Percentiles rank a stretch among this genome's conserved stretches.
Evolutionary conservation across 495 filamentous ascomycete genomes (phyloP).

Genomic region (Articulospora tetracladia): DNA sequence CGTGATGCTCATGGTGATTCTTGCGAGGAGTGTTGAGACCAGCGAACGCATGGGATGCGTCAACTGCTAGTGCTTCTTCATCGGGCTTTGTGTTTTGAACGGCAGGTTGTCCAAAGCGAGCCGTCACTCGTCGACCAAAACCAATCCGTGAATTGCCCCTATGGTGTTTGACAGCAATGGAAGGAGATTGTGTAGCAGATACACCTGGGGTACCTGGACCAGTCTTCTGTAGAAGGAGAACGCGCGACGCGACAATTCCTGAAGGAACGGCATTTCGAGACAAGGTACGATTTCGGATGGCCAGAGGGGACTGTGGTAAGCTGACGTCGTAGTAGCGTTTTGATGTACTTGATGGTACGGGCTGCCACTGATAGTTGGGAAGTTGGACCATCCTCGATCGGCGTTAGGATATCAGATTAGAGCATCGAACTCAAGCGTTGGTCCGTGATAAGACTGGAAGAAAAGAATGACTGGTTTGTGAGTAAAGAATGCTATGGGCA

Average conservation of each 20-base stretch:
- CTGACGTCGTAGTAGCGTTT: neutral
- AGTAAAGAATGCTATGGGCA: neutral
- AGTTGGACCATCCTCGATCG: neutral
- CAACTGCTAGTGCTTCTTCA: slow-evolving; percentile 11
- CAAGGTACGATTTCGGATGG: neutral
- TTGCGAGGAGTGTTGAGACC: slow-evolving; percentile 11
- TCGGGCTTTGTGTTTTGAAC: slow-evolving; percentile 12
- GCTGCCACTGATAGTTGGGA: slow-evolving; percentile 4
- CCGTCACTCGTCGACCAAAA: slow-evolving; percentile 18
- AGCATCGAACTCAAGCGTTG: neutral
- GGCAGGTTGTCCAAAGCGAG: slow-evolving; percentile 17
- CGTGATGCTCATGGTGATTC: slow-evolving; percentile 13
- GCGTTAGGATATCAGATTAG: too few relatives aligned
- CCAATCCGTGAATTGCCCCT: slow-evolving; percentile 15
- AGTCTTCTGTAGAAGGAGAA: slow-evolving; percentile 16
- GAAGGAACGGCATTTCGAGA: slow-evolving; percentile 9
- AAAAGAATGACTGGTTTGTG: slow-evolving; percentile 7
- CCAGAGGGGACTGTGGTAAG: neutral
- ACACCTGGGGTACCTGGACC: neutral
- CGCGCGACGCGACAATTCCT: slow-evolving; percentile 23
- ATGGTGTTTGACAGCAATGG: neutral
- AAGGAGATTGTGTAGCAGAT: neutral
- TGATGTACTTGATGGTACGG: neutral
- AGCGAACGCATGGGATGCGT: slow-evolving; percentile 12
- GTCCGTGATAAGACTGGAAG: neutral